Conservation (phyloP, 306 rosid species). For the Casuarina cunninghamiana region DNA sequence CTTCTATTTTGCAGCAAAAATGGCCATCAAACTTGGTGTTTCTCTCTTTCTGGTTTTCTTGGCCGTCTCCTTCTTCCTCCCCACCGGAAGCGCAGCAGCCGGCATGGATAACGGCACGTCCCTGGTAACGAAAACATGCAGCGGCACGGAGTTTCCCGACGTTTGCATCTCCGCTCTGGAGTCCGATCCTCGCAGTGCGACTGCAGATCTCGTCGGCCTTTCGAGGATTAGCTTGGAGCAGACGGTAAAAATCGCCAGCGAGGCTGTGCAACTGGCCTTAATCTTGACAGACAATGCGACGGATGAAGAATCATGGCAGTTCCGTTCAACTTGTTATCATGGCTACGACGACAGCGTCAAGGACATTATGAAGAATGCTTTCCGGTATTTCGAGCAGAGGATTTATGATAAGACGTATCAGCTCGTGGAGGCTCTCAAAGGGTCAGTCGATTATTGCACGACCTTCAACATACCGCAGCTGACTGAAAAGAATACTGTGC, state of each 20-base stretch:
- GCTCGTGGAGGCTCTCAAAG: neutral
- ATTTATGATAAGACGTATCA: neutral
- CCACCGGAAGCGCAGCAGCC: neutral
- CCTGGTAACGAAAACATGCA: neutral
- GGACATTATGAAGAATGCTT: neutral
- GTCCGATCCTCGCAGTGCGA: neutral
- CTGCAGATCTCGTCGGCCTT: neutral
- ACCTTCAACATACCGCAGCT: neutral
- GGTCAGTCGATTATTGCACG: neutral
- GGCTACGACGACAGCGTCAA: neutral
- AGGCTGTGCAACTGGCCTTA: neutral
- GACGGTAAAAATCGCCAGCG: neutral
- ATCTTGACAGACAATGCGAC: neutral
- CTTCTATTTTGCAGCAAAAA: neutral
- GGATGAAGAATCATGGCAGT: neutral
- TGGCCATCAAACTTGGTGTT: neutral
- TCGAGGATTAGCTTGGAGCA: neutral
- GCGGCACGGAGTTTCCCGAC: neutral
- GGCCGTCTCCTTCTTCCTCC: no score
- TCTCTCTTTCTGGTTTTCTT: neutral
- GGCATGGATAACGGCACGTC: neutral
- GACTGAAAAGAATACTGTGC: no score
- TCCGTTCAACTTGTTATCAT: neutral
- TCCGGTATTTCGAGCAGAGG: neutral
- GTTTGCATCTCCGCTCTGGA: neutral